phyloP scores from a whole-genome alignment of 2,329 filamentous ascomycete genomes.

The Venturia nashicola region DNA sequence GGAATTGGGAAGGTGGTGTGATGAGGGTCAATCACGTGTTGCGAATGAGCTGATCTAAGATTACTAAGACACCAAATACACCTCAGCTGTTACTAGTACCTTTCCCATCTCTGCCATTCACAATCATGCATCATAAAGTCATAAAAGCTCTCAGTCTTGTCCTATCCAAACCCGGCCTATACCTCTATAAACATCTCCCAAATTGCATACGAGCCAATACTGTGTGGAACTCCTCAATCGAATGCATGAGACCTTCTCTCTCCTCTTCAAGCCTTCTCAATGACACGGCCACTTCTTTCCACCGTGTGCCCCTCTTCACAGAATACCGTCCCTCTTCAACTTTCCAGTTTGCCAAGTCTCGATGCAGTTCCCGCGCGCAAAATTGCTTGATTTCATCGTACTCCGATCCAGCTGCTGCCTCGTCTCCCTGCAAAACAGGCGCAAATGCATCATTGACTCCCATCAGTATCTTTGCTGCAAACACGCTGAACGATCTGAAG shows the following conservation, averaged over 20 bases:
- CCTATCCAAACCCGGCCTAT: neutral
- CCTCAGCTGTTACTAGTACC: no score
- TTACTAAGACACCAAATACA: no score
- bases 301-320: slow-evolving; percentile 32
- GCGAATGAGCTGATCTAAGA: no score
- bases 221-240: slow-evolving; percentile 16
- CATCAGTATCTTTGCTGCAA: slow-evolving; percentile 13
- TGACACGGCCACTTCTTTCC: slow-evolving; percentile 32
- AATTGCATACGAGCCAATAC: slow-evolving; percentile 9
- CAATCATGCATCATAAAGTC: neutral
- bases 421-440: neutral
- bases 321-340: slow-evolving; percentile 31
- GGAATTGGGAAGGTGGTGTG: neutral
- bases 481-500: slow-evolving; percentile 27
- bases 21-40: neutral
- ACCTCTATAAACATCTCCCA: neutral
- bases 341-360: slow-evolving; percentile 37
- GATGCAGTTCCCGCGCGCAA: slow-evolving; percentile 28
- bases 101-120: no score
- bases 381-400: slow-evolving; percentile 15
- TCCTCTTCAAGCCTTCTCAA: slow-evolving; percentile 20
- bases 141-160: neutral
- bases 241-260: slow-evolving; percentile 13
- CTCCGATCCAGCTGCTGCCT: neutral
- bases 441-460: slow-evolving; percentile 1